Conservation (phyloP, 108 stramenopile genomes). For the Fragilaria radians region DNA sequence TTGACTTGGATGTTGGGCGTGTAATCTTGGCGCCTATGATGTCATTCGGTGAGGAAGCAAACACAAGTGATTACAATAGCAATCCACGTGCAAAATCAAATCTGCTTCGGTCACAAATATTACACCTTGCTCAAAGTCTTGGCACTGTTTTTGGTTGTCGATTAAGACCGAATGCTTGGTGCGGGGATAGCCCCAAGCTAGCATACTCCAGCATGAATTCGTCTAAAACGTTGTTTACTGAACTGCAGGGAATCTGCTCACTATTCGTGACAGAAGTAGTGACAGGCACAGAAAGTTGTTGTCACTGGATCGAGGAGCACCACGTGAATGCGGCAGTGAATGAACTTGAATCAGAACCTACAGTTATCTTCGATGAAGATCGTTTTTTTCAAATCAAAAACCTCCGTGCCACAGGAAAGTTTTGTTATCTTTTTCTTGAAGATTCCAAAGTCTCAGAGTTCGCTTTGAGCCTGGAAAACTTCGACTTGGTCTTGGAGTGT, state of each 20-base stretch:
- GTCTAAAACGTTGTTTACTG: neutral
- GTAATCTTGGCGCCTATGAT: constrained; percentile 73
- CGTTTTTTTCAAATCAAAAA: constrained; percentile 68
- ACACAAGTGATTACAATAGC: neutral
- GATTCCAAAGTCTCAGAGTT: constrained; percentile 13
- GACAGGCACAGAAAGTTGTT: constrained; percentile 52
- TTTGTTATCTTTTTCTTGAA: constrained; percentile 28
- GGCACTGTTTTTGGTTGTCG: constrained; percentile 52
- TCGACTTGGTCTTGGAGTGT: constrained; percentile 65
- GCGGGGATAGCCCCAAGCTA: constrained; percentile 43
- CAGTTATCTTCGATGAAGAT: constrained; percentile 80
- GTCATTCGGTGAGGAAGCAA: constrained; percentile 28
- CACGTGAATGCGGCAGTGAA: neutral
- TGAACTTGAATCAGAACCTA: constrained; percentile 33
- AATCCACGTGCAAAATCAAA: constrained; percentile 17
- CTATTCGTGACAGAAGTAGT: neutral
- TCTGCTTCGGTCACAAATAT: constrained; percentile 63
- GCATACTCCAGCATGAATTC: neutral
- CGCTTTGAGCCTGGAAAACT: constrained; percentile 50
- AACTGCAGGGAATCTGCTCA: neutral
- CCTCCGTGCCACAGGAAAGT: constrained; percentile 26
- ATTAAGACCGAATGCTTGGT: constrained; percentile 55
- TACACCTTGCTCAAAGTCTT: constrained; percentile 64
- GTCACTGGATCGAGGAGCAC: constrained; percentile 74
- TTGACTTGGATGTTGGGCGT: constrained; percentile 84